phyloP scores from a whole-genome alignment of 106 monocot species.

The Posidonia australis region DNA sequence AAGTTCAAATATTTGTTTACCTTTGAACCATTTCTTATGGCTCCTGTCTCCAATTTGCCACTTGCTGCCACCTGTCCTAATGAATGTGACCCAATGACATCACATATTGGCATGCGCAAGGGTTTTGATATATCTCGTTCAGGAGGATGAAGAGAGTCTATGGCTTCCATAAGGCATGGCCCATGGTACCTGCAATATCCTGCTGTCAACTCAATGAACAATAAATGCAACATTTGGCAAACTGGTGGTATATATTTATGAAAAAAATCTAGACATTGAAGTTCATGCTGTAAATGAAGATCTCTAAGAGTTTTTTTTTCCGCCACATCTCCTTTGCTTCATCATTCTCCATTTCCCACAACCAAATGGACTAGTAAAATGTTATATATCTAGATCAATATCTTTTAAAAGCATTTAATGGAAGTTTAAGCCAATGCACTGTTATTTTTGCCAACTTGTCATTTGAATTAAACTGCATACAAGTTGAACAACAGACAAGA shows the following conservation, averaged over 20 bases:
- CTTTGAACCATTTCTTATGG: slow-evolving; percentile 73
- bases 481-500: background rate
- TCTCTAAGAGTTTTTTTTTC: too few species aligned
- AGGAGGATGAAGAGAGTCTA: slow-evolving; percentile 56
- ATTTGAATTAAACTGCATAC: too few species aligned
- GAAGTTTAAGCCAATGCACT: too few species aligned
- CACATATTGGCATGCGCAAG: slow-evolving; percentile 81
- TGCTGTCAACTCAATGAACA: background rate
- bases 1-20: slow-evolving; percentile 16
- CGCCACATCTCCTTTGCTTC: too few species aligned
- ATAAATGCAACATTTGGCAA: background rate
- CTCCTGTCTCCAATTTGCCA: slow-evolving; percentile 87
- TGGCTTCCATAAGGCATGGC: slow-evolving; percentile 55
- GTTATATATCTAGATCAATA: too few species aligned
- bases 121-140: slow-evolving; percentile 59
- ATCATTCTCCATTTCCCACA: too few species aligned
- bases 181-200: slow-evolving; percentile 55
- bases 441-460: too few species aligned
- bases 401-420: too few species aligned
- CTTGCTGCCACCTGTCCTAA: slow-evolving; percentile 60
- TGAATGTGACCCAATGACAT: slow-evolving; percentile 48
- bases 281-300: too few species aligned
- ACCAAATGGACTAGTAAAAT: too few species aligned
- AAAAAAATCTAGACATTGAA: too few species aligned
- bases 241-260: background rate